Evolutionary conservation across 139 green algal species (phyloP).

Genomic region (Eudorina sp.): DNA sequence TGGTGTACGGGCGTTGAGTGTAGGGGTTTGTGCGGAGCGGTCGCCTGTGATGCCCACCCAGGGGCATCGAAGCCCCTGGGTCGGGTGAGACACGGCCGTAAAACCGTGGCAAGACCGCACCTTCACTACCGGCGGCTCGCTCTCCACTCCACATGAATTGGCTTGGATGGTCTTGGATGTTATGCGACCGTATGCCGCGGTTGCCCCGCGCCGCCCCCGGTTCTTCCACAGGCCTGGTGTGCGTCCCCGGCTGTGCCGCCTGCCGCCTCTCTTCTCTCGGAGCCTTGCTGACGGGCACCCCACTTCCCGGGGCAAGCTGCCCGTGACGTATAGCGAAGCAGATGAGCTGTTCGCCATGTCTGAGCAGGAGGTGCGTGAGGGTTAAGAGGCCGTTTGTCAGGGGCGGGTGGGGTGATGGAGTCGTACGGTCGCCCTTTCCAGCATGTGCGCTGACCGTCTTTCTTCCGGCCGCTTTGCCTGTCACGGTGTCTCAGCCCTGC

Average conservation of each 20-base stretch:
- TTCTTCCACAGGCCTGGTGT: not conserved
- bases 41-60: no score
- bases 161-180: no score
- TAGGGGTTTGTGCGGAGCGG: no score
- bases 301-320: not conserved
- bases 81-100: no score
- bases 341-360: constrained; percentile 3
- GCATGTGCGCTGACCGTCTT: not conserved
- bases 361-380: not conserved
- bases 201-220: not conserved
- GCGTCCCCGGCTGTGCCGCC: not conserved
- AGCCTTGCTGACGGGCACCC: not conserved
- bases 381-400: not conserved
- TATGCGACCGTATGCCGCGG: no score
- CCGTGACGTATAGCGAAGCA: constrained; percentile 4
- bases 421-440: no score
- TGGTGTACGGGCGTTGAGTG: no score
- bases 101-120: not conserved
- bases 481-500: no score
- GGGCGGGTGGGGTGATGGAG: not conserved
- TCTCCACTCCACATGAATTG: no score
- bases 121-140: no score
- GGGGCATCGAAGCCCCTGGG: no score
- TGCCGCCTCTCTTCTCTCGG: not conserved
- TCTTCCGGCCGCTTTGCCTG: not conserved